These are phyloP conservation scores for Lepidium africanum DNA, from an alignment of 345 rosid species.

Conservation along the genomic window DNA sequence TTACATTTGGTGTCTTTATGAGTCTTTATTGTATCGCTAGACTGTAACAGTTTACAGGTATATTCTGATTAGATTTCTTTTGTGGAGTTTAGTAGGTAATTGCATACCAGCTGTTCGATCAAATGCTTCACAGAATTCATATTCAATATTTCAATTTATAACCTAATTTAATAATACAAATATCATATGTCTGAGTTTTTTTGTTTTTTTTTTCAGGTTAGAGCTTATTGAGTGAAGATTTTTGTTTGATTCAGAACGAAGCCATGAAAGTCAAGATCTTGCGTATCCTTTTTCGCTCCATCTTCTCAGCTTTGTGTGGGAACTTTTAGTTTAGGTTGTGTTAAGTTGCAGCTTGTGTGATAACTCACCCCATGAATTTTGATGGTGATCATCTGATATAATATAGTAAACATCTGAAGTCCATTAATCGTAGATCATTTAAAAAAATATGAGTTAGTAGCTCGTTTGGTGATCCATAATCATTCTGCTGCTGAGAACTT, in stretches of 20 bases:
- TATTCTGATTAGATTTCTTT: not conserved
- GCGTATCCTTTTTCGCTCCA: slow-evolving; percentile 48
- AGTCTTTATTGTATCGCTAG: not conserved
- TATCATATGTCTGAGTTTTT: no score
- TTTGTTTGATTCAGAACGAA: slow-evolving; percentile 25
- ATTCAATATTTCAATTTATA: not conserved
- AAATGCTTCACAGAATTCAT: not conserved
- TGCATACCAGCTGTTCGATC: slow-evolving; percentile 1
- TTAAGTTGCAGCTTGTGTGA: not conserved
- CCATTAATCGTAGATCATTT: not conserved
- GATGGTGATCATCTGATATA: not conserved
- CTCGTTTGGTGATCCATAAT: not conserved
- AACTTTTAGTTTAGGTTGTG: not conserved
- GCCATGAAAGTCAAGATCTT: slow-evolving; percentile 56
- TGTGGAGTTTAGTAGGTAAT: not conserved
- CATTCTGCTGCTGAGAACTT: not conserved
- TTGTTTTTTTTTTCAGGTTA: not conserved
- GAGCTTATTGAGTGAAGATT: not conserved
- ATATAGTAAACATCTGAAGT: not conserved
- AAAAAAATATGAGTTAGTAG: not conserved
- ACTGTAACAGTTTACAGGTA: not conserved
- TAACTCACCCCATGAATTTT: not conserved
- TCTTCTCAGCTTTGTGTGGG: not conserved
- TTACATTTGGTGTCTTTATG: not conserved
- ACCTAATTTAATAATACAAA: no score